Base-by-base conservation (phyloP, 306 rosid genomes). In the Canavalia ensiformis region DNA sequence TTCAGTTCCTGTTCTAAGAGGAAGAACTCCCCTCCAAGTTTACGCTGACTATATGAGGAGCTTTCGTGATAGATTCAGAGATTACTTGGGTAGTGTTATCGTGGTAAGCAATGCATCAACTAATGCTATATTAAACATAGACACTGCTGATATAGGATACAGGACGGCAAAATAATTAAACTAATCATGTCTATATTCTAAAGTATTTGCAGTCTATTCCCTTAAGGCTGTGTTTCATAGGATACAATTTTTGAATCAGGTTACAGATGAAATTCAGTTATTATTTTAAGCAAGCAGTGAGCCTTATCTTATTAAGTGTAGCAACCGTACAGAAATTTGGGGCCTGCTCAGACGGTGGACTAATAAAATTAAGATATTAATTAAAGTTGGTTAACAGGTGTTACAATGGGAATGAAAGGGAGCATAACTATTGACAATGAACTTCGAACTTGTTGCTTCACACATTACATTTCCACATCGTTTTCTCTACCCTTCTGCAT, bases 21-120 rank as follows among this genome's bases (percentile, higher is more conserved):
- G 99, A 87, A 89, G 99, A 88, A 93, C 97, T 4, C 99, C 99
- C 12, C 75, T 96, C 55, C 99, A 96, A 86, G 98, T 90, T 1
- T 96, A 96, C 83, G 70, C 90, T 0, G 99, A 96, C 73, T 93
- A 81, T 87, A 96, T 96, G 99, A 90, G 88, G 79, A 96, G 97
- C 87, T 96, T 96, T 64, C 90, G 87, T 1, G 94, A 96, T 72
- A 94, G 92, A 88, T 96, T 96, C 88, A 74, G 63, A 44, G 91
- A 90, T 46, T 89, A 75, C 87, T 81, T 96, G 85, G 99, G 98
- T 72, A 56, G 86, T 11, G 97, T 90, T 78, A 88, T 96, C 50
- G 91, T 87, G 90, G 99, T 96, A 92, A 71, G 86, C 41, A 67
- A 11, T 39, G 33, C 33, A 51, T 2, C 46, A 42, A 51, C 68